A percentile compares a stretch with the other conserved stretches of the same genome.
phyloP scores from a whole-genome alignment of 163 green algal genomes.

The Volvox carteri region DNA sequence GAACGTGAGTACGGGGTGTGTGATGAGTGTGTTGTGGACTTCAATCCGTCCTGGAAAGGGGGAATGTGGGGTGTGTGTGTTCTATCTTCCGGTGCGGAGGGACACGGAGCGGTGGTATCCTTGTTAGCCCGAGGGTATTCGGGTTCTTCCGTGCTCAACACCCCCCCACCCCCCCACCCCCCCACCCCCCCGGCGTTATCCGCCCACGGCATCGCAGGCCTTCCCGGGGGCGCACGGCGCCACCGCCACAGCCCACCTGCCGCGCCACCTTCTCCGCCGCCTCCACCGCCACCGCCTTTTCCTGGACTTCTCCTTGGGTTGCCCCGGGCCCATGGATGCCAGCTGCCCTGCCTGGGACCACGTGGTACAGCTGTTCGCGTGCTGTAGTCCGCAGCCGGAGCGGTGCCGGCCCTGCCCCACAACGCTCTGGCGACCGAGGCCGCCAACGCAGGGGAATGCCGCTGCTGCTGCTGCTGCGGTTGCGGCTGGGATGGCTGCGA shows the following conservation, averaged over 20 bases:
- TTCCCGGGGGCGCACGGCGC: constrained; percentile 42
- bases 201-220: neutral
- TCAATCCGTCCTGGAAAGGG: no score
- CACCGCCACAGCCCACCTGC: constrained; percentile 10
- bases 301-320: constrained; percentile 69
- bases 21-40: no score
- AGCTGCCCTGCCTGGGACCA: constrained; percentile 76
- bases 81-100: no score
- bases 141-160: no score
- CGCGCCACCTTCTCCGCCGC: neutral
- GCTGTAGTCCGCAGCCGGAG: constrained; percentile 52
- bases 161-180: neutral
- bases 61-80: no score
- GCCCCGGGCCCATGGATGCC: constrained; percentile 50
- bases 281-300: constrained; percentile 47
- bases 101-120: no score
- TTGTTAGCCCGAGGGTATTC: no score
- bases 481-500: neutral
- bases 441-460: neutral
- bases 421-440: constrained; percentile 61
- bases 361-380: constrained; percentile 76
- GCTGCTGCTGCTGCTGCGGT: neutral
- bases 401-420: constrained; percentile 62
- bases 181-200: neutral
- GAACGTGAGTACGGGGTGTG: no score